Evolutionary conservation across 306 rosid genomes (phyloP), one percentile per base, ranked within the genome.

Genomic region (Dalbergia cultrata): DNA sequence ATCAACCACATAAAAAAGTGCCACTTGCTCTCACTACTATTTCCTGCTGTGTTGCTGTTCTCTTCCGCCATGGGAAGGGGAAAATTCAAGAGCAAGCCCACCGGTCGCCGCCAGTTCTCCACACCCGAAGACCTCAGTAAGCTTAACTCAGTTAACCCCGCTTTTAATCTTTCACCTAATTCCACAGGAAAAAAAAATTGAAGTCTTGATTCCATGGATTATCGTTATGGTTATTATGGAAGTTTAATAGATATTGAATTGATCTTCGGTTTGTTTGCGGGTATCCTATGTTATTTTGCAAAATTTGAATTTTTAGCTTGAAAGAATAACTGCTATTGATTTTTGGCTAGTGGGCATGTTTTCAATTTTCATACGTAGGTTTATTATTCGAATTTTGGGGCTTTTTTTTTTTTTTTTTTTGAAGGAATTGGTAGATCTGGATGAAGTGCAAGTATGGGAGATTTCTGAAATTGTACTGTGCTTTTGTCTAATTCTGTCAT

Each of bases 41-140:
- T 54, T 52, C 31, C 41, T 54, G 0, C 4, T 18, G 22, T n/a
- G 60, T 17, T n/a, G 21, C 60, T 50, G 31, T 6, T 50, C 80
- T 18, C 13, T 68, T 77, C 50, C 75, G 88, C 67, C 71, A 92
- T 94, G 98, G 97, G 91, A 80, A 90, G 98, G 80, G 98, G 98
- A 82, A 92, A 90, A 89, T 92, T 63, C 97, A 94, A 92, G 92
- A 75, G 84, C 89, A 90, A 94, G 87, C 97, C 98, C 76, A 94
- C 97, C 4, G 98, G 98, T 13, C 96, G 89, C 69, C 98, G 98
- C 86, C 87, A 92, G 64, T 94, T 91, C 88, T 94, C 97, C 26
- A 91, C 89, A 58, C 90, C 85, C 8, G 98, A 94, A 70, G 97
- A 94, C 76, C 69, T 94, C 64, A 80, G 98, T 94, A 88, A 90